A percentile compares a stretch with the other conserved stretches of the same genome.
Conservation (phyloP, 768 basidiomycete genomes). For the Russula ochroleuca region DNA sequence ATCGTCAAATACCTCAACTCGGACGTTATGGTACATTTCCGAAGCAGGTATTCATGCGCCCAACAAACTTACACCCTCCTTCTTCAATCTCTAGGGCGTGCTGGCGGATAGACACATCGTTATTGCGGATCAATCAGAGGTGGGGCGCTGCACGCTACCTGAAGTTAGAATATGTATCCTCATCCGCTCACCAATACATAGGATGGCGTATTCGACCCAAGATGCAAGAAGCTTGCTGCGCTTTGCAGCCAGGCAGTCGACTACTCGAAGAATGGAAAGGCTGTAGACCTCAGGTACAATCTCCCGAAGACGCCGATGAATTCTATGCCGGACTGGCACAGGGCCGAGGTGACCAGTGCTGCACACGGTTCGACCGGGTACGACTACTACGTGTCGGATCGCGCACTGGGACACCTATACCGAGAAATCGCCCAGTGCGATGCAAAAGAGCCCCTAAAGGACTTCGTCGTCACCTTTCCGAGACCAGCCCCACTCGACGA, state of each 20-base stretch:
- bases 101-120: conserved; percentile 62
- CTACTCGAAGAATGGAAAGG: conserved; percentile 71
- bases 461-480: too few relatives aligned
- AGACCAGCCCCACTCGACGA: too few relatives aligned
- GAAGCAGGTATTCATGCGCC: too few relatives aligned
- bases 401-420: background rate
- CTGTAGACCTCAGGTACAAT: conserved; percentile 37
- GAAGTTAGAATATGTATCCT: too few relatives aligned
- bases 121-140: conserved; percentile 74
- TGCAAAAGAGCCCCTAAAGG: too few relatives aligned
- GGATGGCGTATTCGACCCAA: conserved; percentile 55
- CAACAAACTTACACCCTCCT: conserved; percentile 24
- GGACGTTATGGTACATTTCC: conserved; percentile 56
- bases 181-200: conserved; percentile 29
- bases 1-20: conserved; percentile 80
- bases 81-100: conserved; percentile 47
- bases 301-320: background rate
- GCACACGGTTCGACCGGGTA: background rate
- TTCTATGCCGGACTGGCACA: conserved; percentile 4
- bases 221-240: conserved; percentile 45
- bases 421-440: too few relatives aligned
- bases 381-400: conserved; percentile 7
- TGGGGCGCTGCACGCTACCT: conserved; percentile 29
- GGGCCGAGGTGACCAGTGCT: background rate
- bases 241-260: conserved; percentile 69